phyloP scores from a whole-genome alignment of 1,284 basidiomycete species.

The Cryptococcus sp. region DNA sequence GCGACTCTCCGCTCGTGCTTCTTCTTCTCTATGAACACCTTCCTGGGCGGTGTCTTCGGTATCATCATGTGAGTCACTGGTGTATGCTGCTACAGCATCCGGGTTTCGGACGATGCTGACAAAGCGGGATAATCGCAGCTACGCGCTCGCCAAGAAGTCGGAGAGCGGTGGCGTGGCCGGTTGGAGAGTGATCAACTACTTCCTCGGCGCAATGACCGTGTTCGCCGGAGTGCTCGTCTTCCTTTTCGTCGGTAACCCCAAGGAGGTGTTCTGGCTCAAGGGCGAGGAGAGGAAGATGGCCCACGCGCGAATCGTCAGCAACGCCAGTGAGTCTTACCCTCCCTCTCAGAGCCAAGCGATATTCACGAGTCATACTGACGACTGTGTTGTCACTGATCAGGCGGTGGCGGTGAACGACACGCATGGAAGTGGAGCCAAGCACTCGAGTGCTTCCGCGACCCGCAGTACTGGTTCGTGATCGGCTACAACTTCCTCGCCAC shows the following conservation, averaged over 20 bases:
- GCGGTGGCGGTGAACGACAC: constrained; percentile 27
- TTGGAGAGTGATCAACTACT: constrained; percentile 40
- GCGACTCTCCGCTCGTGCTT: constrained; percentile 25
- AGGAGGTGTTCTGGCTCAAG: constrained; percentile 37
- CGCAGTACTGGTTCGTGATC: constrained; percentile 30
- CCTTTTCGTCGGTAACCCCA: constrained; percentile 34
- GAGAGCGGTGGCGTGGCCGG: constrained; percentile 22
- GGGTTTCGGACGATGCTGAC: background rate
- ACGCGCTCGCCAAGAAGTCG: constrained; percentile 28
- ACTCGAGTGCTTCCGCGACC: constrained; percentile 33
- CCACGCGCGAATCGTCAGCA: constrained; percentile 34
- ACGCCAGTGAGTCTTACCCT: constrained; percentile 16
- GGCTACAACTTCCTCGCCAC: constrained; percentile 28
- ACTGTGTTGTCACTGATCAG: background rate
- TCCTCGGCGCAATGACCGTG: constrained; percentile 34
- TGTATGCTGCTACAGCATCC: no score
- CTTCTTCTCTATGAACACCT: constrained; percentile 35
- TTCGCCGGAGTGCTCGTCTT: constrained; percentile 29
- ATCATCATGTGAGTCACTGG: constrained; percentile 7
- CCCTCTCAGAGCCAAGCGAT: no score
- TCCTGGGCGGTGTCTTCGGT: constrained; percentile 21
- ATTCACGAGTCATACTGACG: background rate
- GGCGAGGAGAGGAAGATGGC: constrained; percentile 39
- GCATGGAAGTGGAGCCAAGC: constrained; percentile 34
- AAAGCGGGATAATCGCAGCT: constrained; percentile 13